Percentiles rank a stretch among this genome's conserved stretches.
phyloP scores from a whole-genome alignment of 169 alveolate species.

The Cryptosporidium bovis region DNA sequence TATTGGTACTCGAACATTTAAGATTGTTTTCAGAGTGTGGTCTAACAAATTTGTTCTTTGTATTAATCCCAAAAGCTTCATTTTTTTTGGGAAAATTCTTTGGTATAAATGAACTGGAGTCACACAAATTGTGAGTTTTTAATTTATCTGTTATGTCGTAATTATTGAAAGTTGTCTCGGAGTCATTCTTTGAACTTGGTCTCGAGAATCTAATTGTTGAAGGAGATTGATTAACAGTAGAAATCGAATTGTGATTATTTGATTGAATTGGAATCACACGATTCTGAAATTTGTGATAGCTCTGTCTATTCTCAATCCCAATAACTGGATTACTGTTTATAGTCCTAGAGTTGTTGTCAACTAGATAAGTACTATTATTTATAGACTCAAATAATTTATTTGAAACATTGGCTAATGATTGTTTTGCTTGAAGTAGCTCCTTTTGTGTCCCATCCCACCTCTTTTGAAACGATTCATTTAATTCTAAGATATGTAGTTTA shows the following conservation, averaged over 20 bases:
- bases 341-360: neutral
- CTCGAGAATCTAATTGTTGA: slow-evolving; percentile 29
- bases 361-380: neutral
- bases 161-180: slow-evolving; percentile 2
- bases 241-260: neutral
- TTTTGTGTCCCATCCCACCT: slow-evolving; percentile 71
- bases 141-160: neutral
- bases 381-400: slow-evolving; percentile 19
- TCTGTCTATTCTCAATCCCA: neutral
- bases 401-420: slow-evolving; percentile 65
- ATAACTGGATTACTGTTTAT: neutral
- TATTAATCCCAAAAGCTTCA: neutral
- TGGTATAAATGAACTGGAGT: neutral
- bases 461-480: slow-evolving; percentile 56
- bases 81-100: neutral
- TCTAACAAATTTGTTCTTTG: slow-evolving; percentile 7
- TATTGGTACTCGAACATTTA: neutral
- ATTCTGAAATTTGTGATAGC: too few species aligned
- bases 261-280: too few species aligned
- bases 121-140: neutral
- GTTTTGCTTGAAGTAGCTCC: slow-evolving; percentile 49
- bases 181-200: slow-evolving; percentile 15
- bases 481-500: slow-evolving; percentile 47
- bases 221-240: slow-evolving; percentile 40
- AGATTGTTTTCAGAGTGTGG: slow-evolving; percentile 45